These are phyloP conservation scores for Colletotrichum nymphaeae DNA, from an alignment of 2,329 filamentous ascomycete genomes.

Conservation along the genomic window DNA sequence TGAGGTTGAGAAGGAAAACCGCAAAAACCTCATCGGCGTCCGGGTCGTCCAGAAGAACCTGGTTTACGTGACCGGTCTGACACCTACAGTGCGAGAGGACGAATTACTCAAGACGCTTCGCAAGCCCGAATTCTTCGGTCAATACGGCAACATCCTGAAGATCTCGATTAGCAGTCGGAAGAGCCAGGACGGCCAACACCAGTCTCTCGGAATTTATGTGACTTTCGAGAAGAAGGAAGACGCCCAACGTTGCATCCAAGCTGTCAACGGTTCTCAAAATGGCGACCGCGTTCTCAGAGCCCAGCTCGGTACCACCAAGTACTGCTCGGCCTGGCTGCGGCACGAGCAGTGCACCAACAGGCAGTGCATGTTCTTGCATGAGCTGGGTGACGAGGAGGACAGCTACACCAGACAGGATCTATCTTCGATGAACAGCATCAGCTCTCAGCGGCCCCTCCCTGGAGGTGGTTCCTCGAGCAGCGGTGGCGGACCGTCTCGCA, in stretches of 20 bases:
- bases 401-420: slow-evolving; percentile 95
- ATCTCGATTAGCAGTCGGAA: slow-evolving; percentile 98
- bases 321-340: slow-evolving; percentile 95
- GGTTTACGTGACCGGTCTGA: slow-evolving; percentile 96
- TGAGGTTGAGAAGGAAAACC: slow-evolving; percentile 93
- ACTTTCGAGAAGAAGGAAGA: slow-evolving; percentile 94
- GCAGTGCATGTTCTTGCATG: slow-evolving; percentile 98
- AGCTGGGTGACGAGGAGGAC: slow-evolving; percentile 97
- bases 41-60: slow-evolving; percentile 98
- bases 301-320: slow-evolving; percentile 91
- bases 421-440: slow-evolving; percentile 92
- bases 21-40: slow-evolving; percentile 95
- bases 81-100: slow-evolving; percentile 91
- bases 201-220: slow-evolving; percentile 97
- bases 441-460: slow-evolving; percentile 77
- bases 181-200: slow-evolving; percentile 78
- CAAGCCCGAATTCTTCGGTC: slow-evolving; percentile 93
- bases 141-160: slow-evolving; percentile 98
- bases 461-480: slow-evolving; percentile 26
- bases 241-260: slow-evolving; percentile 87
- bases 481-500: slow-evolving; percentile 62
- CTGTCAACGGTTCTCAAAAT: slow-evolving; percentile 92
- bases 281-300: slow-evolving; percentile 87
- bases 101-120: slow-evolving; percentile 90
- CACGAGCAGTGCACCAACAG: slow-evolving; percentile 95